phyloP scores from a whole-genome alignment of 2,329 filamentous ascomycete genomes.

The Fusarium floridanum region DNA sequence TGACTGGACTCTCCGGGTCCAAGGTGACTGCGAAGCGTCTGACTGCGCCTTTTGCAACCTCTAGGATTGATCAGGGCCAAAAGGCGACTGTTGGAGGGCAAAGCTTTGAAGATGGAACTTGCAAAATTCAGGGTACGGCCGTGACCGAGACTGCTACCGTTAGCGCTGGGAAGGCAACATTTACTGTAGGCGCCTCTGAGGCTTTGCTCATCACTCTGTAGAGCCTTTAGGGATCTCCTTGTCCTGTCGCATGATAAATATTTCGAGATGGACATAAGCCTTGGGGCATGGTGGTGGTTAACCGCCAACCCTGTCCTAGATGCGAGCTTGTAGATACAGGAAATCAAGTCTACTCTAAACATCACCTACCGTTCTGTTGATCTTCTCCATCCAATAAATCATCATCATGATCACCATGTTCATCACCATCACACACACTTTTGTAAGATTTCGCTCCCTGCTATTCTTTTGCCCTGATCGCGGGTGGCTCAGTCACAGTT shows the following conservation, averaged over 20 bases:
- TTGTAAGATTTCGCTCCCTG: not conserved
- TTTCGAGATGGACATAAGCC: not conserved
- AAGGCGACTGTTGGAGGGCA: conserved; percentile 33
- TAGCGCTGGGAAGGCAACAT: conserved; percentile 12
- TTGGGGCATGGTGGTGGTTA: not conserved
- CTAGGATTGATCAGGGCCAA: conserved; percentile 31
- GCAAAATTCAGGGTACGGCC: conserved; percentile 23
- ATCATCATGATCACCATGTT: no score
- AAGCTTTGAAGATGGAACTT: conserved; percentile 33
- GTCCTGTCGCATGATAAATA: not conserved
- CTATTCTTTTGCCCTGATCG: not conserved
- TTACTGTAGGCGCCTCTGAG: conserved; percentile 24
- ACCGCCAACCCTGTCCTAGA: not conserved
- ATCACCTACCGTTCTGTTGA: not conserved
- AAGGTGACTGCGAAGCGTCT: conserved; percentile 57
- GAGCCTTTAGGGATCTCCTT: not conserved
- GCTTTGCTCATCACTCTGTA: conserved; percentile 21
- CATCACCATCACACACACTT: not conserved
- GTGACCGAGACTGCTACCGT: conserved; percentile 3
- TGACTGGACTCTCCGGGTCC: conserved; percentile 55
- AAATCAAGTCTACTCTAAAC: not conserved
- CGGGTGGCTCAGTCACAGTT: not conserved
- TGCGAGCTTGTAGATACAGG: not conserved
- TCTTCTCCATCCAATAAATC: not conserved
- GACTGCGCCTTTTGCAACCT: conserved; percentile 30